Conservation (phyloP, 2,329 filamentous ascomycete species). For the Penicillium frequentans region DNA sequence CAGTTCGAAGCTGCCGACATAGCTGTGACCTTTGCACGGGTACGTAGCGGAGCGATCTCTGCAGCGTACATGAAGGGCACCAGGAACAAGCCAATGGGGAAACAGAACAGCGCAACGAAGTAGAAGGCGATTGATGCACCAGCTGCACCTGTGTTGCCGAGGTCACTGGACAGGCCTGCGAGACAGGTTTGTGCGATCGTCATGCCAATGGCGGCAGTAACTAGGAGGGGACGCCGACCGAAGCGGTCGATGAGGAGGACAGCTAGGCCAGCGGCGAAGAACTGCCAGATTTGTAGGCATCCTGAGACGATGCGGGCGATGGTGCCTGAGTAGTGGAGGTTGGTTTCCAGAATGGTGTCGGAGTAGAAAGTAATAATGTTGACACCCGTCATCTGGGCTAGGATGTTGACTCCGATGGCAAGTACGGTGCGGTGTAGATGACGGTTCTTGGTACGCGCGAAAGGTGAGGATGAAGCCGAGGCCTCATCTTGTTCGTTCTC, state of each 20-base stretch:
- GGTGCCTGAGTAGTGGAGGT: slow-evolving; percentile 21
- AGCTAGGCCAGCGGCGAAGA: slow-evolving; percentile 19
- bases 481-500: slow-evolving; percentile 3
- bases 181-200: slow-evolving; percentile 16
- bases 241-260: slow-evolving; percentile 32
- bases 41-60: slow-evolving; percentile 50
- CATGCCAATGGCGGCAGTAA: slow-evolving; percentile 26
- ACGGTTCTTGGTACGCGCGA: slow-evolving; percentile 21
- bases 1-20: slow-evolving; percentile 52
- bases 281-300: slow-evolving; percentile 28
- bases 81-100: slow-evolving; percentile 59
- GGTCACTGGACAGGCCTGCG: slow-evolving; percentile 16
- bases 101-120: slow-evolving; percentile 62
- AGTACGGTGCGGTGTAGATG: slow-evolving; percentile 27
- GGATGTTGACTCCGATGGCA: slow-evolving; percentile 26
- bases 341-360: slow-evolving; percentile 28
- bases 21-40: slow-evolving; percentile 52
- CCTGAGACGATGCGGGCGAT: slow-evolving; percentile 23
- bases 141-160: slow-evolving; percentile 46
- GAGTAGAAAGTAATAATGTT: slow-evolving; percentile 36
- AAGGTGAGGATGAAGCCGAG: slow-evolving; percentile 15
- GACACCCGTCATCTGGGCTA: slow-evolving; percentile 31
- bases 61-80: slow-evolving; percentile 62
- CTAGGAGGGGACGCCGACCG: slow-evolving; percentile 38
- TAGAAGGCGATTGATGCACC: slow-evolving; percentile 57